A percentile compares a stretch with the other conserved stretches of the same genome.
These are phyloP conservation scores for Ceratocystis lukuohia DNA, from an alignment of 2,329 filamentous ascomycete species.

Conservation along the genomic window DNA sequence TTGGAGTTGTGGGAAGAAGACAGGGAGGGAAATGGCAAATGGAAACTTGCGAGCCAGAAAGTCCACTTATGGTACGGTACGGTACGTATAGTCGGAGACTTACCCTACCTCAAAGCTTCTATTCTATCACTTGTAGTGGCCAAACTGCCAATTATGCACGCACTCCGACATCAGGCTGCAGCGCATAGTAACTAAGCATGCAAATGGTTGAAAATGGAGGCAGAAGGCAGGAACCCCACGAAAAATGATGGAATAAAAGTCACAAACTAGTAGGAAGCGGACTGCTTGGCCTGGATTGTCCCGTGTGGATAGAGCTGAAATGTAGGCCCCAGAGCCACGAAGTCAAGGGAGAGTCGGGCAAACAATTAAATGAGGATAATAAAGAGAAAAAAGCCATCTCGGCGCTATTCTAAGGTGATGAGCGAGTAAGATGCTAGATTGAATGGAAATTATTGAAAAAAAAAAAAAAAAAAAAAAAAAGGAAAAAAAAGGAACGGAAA, in stretches of 20 bases:
- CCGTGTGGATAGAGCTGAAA: background rate
- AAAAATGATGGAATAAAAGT: constrained; percentile 6
- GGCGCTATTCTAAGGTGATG: background rate
- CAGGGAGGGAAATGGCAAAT: background rate
- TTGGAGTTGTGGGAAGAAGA: background rate
- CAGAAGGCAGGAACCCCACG: background rate
- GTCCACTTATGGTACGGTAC: too few relatives aligned
- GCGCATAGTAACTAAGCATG: background rate
- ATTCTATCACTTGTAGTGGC: background rate
- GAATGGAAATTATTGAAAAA: background rate
- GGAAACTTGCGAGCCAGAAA: too few relatives aligned
- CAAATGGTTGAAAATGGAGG: background rate
- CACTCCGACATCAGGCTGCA: background rate
- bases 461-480: background rate
- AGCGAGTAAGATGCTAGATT: background rate
- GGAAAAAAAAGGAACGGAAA: constrained; percentile 15
- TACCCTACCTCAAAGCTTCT: background rate
- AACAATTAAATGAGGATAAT: background rate
- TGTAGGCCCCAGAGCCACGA: background rate
- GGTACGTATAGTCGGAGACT: background rate
- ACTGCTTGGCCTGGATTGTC: background rate
- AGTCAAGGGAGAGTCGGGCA: background rate
- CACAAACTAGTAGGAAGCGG: too few relatives aligned
- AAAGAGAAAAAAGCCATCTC: background rate
- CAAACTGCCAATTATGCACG: background rate